Conservation (phyloP, 2,329 filamentous ascomycete genomes). For the Trichophyton mentagrophytes region DNA sequence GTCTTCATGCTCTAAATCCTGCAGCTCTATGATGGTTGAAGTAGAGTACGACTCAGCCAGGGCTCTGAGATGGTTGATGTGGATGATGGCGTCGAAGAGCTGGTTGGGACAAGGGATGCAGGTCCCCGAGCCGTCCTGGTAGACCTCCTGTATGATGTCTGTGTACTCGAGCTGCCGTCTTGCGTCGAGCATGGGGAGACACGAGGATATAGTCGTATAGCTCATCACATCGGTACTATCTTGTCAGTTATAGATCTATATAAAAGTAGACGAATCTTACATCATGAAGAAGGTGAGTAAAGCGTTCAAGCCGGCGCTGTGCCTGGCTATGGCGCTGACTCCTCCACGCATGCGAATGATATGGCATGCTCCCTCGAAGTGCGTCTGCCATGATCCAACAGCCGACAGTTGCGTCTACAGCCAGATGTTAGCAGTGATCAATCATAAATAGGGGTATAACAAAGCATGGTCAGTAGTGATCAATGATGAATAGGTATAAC, state of each 20-base stretch:
- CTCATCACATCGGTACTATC: slow-evolving; percentile 12
- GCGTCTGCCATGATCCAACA: slow-evolving; percentile 12
- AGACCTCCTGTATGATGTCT: slow-evolving; percentile 8
- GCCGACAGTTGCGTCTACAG: slow-evolving; percentile 11
- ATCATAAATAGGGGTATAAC: neutral
- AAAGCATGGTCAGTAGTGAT: neutral
- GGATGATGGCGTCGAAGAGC: slow-evolving; percentile 12
- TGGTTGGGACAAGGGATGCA: slow-evolving; percentile 12
- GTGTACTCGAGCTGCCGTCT: slow-evolving; percentile 10
- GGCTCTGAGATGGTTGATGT: slow-evolving; percentile 12
- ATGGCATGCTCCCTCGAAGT: slow-evolving; percentile 14
- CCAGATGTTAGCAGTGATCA: slow-evolving; percentile 1
- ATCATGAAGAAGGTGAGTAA: slow-evolving; percentile 12
- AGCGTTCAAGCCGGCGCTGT: slow-evolving; percentile 4
- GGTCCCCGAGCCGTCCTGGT: slow-evolving; percentile 11
- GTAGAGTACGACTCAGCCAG: neutral
- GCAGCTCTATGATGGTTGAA: neutral
- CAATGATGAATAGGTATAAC: neutral
- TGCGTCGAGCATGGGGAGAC: slow-evolving; percentile 7
- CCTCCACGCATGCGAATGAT: slow-evolving; percentile 16
- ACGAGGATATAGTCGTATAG: slow-evolving; percentile 7
- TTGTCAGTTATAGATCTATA: too few relatives aligned
- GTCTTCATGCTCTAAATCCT: too few relatives aligned
- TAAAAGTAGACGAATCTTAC: slow-evolving; percentile 5
- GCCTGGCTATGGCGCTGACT: slow-evolving; percentile 7